A percentile compares a stretch with the other conserved stretches of the same genome.
phyloP scores from a whole-genome alignment of 164 flowering plant genomes.

The Macadamia integrifolia region DNA sequence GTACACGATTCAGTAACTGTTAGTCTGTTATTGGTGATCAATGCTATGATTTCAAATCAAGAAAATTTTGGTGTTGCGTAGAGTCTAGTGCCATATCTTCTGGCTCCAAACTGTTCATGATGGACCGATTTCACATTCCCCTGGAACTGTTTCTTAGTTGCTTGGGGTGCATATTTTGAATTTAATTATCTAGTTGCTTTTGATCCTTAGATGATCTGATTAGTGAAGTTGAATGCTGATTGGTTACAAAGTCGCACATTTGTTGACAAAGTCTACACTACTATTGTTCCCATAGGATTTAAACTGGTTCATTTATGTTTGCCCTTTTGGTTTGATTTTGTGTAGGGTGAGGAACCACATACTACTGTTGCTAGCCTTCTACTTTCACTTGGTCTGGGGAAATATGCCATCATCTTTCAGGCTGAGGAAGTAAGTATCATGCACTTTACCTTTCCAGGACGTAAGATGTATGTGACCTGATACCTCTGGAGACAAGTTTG shows the following conservation, averaged over 20 bases:
- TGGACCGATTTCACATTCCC: no score
- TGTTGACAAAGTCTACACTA: neutral
- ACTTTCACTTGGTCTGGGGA: conserved; percentile 61
- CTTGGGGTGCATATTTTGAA: no score
- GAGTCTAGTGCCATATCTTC: no score
- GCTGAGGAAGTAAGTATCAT: conserved; percentile 70
- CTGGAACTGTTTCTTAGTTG: no score
- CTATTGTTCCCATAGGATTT: neutral
- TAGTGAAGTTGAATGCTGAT: no score
- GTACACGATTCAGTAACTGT: no score
- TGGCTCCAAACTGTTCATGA: no score
- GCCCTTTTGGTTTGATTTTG: conserved; percentile 1
- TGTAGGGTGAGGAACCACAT: conserved; percentile 53
- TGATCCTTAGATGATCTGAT: no score
- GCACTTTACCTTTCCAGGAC: neutral
- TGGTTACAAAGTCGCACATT: neutral
- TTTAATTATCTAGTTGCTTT: no score
- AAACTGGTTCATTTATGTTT: neutral
- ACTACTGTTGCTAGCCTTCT: conserved; percentile 64
- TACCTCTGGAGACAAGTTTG: neutral
- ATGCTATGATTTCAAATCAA: no score
- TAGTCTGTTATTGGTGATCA: no score
- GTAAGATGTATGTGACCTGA: neutral
- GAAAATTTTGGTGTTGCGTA: no score
- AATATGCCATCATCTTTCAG: conserved; percentile 60